Conservation (phyloP, 805 yeast genomes). For the Ogataea angusta region DNA sequence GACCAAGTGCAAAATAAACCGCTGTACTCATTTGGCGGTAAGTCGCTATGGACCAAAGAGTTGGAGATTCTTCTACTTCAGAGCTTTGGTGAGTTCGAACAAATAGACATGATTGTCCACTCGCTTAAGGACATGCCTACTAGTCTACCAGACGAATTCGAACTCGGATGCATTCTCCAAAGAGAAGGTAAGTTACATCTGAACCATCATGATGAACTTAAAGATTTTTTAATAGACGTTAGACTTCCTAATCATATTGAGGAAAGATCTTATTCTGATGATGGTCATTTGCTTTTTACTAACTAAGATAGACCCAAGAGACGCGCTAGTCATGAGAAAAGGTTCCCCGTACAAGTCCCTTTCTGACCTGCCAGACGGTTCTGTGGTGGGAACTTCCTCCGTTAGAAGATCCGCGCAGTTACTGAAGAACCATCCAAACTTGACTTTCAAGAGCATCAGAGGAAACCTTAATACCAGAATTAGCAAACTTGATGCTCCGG, state of each 20-base stretch:
- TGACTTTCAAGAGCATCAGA: slow-evolving; percentile 78
- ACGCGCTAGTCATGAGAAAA: slow-evolving; percentile 75
- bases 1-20: slow-evolving; percentile 86
- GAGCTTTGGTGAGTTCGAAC: slow-evolving; percentile 57
- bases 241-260: slow-evolving; percentile 36
- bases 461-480: slow-evolving; percentile 83
- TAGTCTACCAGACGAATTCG: slow-evolving; percentile 81
- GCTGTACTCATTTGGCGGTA: slow-evolving; percentile 92
- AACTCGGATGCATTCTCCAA: slow-evolving; percentile 78
- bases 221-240: slow-evolving; percentile 33
- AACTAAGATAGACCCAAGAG: slow-evolving; percentile 68
- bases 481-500: slow-evolving; percentile 70
- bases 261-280: slow-evolving; percentile 26
- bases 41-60: slow-evolving; percentile 94
- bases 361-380: slow-evolving; percentile 75
- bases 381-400: slow-evolving; percentile 92
- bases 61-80: slow-evolving; percentile 74
- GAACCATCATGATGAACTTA: slow-evolving; percentile 28
- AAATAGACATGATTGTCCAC: slow-evolving; percentile 87
- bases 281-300: slow-evolving; percentile 4
- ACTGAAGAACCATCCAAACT: slow-evolving; percentile 69
- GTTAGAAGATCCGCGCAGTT: slow-evolving; percentile 92
- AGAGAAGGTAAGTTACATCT: slow-evolving; percentile 51
- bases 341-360: slow-evolving; percentile 62
- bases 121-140: slow-evolving; percentile 93